phyloP scores from a whole-genome alignment of 257 asterid species.

The Solanum paucissectum region DNA sequence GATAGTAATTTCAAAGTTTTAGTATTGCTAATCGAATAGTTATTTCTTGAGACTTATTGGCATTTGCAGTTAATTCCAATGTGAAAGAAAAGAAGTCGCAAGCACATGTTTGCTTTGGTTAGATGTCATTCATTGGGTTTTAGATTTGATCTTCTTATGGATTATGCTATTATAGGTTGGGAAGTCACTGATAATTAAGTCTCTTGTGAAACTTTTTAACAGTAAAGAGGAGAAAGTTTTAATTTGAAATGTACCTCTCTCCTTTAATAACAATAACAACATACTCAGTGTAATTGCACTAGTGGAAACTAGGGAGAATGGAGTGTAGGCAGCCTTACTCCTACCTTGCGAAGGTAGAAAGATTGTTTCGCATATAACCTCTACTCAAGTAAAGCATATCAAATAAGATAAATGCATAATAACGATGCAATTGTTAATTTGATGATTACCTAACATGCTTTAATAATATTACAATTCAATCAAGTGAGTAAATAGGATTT shows the following conservation, averaged over 20 bases:
- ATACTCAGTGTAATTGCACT: not conserved
- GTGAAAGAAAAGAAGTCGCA: too few relatives aligned
- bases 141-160: not conserved
- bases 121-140: not conserved
- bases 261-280: not conserved
- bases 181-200: constrained; percentile 81
- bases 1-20: too few relatives aligned
- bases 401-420: not conserved
- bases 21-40: too few relatives aligned
- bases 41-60: too few relatives aligned
- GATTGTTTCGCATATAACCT: not conserved
- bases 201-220: constrained; percentile 45
- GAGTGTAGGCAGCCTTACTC: not conserved
- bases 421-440: not conserved
- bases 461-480: not conserved
- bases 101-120: not conserved
- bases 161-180: constrained; percentile 49
- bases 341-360: not conserved
- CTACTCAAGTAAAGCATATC: not conserved
- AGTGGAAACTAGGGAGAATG: not conserved
- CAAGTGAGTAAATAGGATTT: not conserved
- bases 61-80: too few relatives aligned
- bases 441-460: not conserved
- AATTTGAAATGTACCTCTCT: too few relatives aligned
- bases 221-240: too few relatives aligned